phyloP scores from a whole-genome alignment of 2,329 filamentous ascomycete genomes.

The Fusarium secorum region DNA sequence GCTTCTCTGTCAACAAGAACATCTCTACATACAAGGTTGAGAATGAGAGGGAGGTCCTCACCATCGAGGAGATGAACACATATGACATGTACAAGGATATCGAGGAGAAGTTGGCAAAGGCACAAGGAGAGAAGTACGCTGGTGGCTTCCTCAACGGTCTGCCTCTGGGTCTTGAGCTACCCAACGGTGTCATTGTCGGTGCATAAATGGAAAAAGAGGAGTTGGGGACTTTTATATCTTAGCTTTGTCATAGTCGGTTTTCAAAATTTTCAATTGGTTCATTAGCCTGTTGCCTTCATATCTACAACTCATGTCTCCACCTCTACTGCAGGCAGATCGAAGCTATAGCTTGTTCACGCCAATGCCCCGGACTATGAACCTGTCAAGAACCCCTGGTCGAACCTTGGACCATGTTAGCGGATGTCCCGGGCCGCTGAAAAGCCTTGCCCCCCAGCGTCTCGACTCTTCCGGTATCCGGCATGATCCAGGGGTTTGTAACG shows the following conservation, averaged over 20 bases:
- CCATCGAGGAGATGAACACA: constrained; percentile 74
- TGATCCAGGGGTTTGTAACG: background rate
- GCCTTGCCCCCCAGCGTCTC: too few species aligned
- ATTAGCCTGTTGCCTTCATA: background rate
- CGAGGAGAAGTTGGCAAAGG: constrained; percentile 55
- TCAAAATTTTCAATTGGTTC: background rate
- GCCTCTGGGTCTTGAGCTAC: constrained; percentile 57
- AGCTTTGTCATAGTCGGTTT: background rate
- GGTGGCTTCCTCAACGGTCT: constrained; percentile 54
- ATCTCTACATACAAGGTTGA: constrained; percentile 67
- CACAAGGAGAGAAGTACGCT: constrained; percentile 45
- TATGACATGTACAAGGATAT: constrained; percentile 68
- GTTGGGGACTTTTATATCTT: background rate
- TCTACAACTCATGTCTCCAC: fast-evolving
- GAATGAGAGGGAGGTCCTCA: constrained; percentile 67
- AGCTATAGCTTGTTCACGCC: background rate
- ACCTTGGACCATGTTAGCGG: background rate
- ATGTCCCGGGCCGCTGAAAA: fast-evolving
- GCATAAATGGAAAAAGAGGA: constrained; percentile 9
- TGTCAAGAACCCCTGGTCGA: background rate
- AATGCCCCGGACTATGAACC: too few species aligned
- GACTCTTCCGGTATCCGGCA: background rate
- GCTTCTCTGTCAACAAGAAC: constrained; percentile 68
- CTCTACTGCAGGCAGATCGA: background rate
- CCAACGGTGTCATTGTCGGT: constrained; percentile 55